Percentiles rank a stretch among this genome's conserved stretches.
Conservation (phyloP, 148 eudicot genomes). For the Silene latifolia region DNA sequence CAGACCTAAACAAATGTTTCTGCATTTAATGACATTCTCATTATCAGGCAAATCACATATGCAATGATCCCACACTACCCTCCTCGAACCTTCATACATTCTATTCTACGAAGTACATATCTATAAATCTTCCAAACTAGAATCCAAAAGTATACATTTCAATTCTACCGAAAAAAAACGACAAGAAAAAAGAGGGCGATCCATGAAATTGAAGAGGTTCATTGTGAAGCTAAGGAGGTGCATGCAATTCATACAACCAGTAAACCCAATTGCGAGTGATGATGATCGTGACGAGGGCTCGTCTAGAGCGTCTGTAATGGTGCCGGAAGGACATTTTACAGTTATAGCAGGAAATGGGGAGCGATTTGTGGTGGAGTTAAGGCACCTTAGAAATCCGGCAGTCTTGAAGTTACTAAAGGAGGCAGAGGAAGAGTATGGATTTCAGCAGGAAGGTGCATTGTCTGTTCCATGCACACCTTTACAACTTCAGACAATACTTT, state of each 20-base stretch:
- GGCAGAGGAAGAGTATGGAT: constrained; percentile 53
- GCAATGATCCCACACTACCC: too few relatives aligned
- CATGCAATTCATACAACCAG: constrained; percentile 7
- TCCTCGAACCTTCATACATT: too few relatives aligned
- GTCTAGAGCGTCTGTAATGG: background rate
- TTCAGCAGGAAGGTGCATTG: constrained; percentile 41
- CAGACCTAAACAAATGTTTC: too few relatives aligned
- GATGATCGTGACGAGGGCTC: too few relatives aligned
- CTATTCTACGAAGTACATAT: too few relatives aligned
- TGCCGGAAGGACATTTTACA: constrained; percentile 43
- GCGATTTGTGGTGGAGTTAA: constrained; percentile 40
- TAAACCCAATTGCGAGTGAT: constrained; percentile 11
- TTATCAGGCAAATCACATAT: too few relatives aligned
- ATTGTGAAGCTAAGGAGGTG: constrained; percentile 12
- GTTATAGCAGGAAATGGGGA: constrained; percentile 32
- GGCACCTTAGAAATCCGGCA: constrained; percentile 32
- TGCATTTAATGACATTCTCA: too few relatives aligned
- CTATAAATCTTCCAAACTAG: too few relatives aligned
- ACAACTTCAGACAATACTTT: constrained; percentile 42
- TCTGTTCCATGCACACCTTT: constrained; percentile 45
- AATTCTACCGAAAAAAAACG: background rate
- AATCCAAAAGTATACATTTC: too few relatives aligned
- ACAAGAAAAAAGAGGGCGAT: constrained; percentile 8
- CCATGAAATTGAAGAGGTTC: constrained; percentile 10
- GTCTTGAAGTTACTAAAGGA: constrained; percentile 38